Base-by-base conservation (phyloP, 306 rosid species). In the Benincasa hispida region DNA sequence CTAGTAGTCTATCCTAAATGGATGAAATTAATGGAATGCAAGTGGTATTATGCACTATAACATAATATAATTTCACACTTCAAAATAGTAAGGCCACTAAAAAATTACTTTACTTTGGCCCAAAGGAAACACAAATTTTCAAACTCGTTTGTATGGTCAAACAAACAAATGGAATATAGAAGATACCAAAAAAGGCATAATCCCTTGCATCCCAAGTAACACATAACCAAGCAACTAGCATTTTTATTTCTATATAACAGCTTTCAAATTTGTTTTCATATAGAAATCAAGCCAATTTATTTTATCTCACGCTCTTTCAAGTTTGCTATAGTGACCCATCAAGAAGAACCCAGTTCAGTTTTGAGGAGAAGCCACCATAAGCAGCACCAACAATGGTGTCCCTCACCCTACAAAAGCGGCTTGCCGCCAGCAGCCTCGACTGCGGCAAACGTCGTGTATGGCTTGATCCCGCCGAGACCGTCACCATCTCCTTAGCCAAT, bases 391-490 rank as follows among this genome's bases (percentile, higher is more conserved):
- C 66, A 50, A 79, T 79, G 79, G 82, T 74, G 79, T 79, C 82
- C 15, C 47, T 62, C 42, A 74, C n/a, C 41, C 75, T 74, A 54
- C 82, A 79, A 42, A 79, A 54, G 74, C 72, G 78, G 75, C 74
- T 79, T 2, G 82, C 82, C 3, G 78, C 79, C 2, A 27, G 45
- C 41, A 30, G 56, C 27, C 82, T 79, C 28, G 34, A 34, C 50
- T 79, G 82, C 5, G 79, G 78, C 19, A 22, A 62, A 28, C 28
- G 66, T n/a, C 76, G 45, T 51, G 82, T 79, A 11, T 79, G 82
- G 82, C 82, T 79, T n/a, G 82, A 79, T 74, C 82, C 82, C 27
- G 51, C 22, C 5, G 82, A 73, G 75, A 62, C 37, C 67, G 6
- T 21, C 41, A 45, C n/a, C 18, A 74, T 79, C 51, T 60, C 78